Base-by-base conservation (phyloP, 2,329 filamentous ascomycete species). In the Ceratocystis colombiana region DNA sequence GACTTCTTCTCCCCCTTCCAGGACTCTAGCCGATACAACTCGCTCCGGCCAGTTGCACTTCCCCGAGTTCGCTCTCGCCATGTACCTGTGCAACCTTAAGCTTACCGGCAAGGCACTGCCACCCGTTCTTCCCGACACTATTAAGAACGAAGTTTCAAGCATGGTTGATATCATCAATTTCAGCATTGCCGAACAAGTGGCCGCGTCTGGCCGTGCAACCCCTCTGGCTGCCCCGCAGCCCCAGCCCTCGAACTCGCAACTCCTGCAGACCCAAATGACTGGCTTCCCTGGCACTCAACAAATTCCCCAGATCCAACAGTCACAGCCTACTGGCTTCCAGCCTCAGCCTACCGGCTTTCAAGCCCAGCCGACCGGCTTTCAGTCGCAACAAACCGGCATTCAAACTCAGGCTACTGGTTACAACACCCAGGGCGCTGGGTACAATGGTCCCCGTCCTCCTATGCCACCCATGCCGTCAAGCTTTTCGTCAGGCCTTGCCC, bases 91-190 rank as follows among this genome's bases (percentile, higher is more conserved):
- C 80, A 99, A 97, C 73, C 74, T 99, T 71, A 94, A 88, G 74
- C 80, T 97, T 67, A 94, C 90, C 0, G 90, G 91, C 68, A 96
- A 96, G 76, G 80, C 86, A 0, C 76, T 99, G 28, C 94, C 94
- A 0, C 73, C 80, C 1, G 75, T 74, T 5, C 80, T 99, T 8
- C 94, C 94, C 0, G 91, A 96, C 41, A 88, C 85, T 68, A 87
- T 99, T 70, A 88, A 86, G 78, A 99, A 99, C 72, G 94, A 99
- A 75, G 94, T 99, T 20, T 97, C 93, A 2, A 96, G 94, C 76
- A 97, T 99, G 92, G 94, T 99, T 50, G 94, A 99, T 73, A 99
- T 99, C 66, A 99, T 99, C 73, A 96, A 91, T 68, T 99, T 99
- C 74, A 90, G 88, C 71, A 84, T 96, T 28, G 85, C 84, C 0